Base-by-base conservation (phyloP, 108 stramenopile genomes). In the Discostella stelligeroides region DNA sequence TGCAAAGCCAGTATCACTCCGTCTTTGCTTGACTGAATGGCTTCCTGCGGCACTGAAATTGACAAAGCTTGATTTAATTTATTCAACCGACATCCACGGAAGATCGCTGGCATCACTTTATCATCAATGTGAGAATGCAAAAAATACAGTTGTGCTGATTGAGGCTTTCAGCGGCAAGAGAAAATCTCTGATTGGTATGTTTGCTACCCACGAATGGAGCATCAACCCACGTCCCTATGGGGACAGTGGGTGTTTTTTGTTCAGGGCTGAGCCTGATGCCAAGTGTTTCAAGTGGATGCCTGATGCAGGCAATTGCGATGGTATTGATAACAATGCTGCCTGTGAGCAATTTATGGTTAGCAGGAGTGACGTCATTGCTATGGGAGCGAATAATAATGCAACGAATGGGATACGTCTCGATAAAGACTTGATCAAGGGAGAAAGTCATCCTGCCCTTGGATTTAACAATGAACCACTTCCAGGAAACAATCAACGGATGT, bases 221-320 rank as follows among this genome's bases (percentile, higher is more conserved):
- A 66, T 67, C 20, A 80, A 79, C 7, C 63, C 76, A 15, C 59
- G 60, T 50, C 66, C 80, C 7, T 92, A 90, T 60, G 93, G 90
- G 11, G 90, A 90, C 73, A 90, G 90, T 8, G 81, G 76, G 40
- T 92, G 90, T 66, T 90, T 95, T 60, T 57, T 95, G 53, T 95
- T 95, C 69, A 84, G 90, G 63, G 68, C 80, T n/a, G 61, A 65
- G 39, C 83, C 85, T 1, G 76, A 92, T 68, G 81, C 89, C 21
- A 64, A 75, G 29, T 87, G 88, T 66, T 95, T 80, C 75, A 81
- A 85, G 46, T 95, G 93, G 93, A 77, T 71, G 39, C 84, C 85
- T 47, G 67, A 76, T 39, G 60, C 68, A 57, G 67, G 42, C 39
- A 18, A 47, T 27, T 20, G 55, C 45, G 77, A 79, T 7, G 64